These are phyloP conservation scores for Pulveroboletus ravenelii DNA, from an alignment of 768 basidiomycete genomes.

Conservation along the genomic window DNA sequence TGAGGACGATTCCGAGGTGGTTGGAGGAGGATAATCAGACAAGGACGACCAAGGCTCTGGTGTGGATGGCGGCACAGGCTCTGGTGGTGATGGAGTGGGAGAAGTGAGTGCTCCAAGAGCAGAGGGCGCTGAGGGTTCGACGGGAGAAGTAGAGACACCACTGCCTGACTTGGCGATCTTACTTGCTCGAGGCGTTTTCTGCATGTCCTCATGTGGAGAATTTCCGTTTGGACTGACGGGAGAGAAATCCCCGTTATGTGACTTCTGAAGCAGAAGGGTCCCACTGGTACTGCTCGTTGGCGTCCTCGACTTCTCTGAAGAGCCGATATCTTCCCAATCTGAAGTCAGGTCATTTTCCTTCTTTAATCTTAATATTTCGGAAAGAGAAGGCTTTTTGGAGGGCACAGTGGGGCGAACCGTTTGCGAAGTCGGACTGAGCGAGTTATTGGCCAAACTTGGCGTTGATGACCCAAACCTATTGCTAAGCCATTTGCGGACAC, in stretches of 20 bases:
- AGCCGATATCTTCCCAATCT: conserved; percentile 64
- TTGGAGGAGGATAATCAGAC: conserved; percentile 63
- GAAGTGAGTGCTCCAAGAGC: conserved; percentile 29
- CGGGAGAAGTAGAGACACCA: conserved; percentile 15
- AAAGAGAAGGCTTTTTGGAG: conserved; percentile 60
- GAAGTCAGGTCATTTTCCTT: conserved; percentile 53
- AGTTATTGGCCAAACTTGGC: conserved; percentile 35
- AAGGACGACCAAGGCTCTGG: conserved; percentile 76
- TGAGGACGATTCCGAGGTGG: conserved; percentile 73
- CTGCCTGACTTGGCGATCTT: conserved; percentile 30
- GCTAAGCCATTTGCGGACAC: conserved; percentile 76
- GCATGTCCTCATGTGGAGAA: conserved; percentile 25
- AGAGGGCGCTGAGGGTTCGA: conserved; percentile 16
- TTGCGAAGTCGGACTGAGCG: conserved; percentile 30
- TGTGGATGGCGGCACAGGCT: conserved; percentile 59
- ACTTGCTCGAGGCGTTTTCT: conserved; percentile 33
- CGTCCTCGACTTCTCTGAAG: conserved; percentile 40
- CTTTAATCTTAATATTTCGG: conserved; percentile 55
- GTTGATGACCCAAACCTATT: conserved; percentile 49
- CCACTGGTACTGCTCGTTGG: conserved; percentile 45
- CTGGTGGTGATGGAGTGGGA: conserved; percentile 45
- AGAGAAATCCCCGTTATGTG: conserved; percentile 27
- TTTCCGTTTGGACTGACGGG: conserved; percentile 27
- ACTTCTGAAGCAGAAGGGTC: conserved; percentile 25
- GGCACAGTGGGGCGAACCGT: conserved; percentile 36